These are phyloP conservation scores for Dioscorea dumetorum DNA, from an alignment of 106 monocot species.

Conservation along the genomic window DNA sequence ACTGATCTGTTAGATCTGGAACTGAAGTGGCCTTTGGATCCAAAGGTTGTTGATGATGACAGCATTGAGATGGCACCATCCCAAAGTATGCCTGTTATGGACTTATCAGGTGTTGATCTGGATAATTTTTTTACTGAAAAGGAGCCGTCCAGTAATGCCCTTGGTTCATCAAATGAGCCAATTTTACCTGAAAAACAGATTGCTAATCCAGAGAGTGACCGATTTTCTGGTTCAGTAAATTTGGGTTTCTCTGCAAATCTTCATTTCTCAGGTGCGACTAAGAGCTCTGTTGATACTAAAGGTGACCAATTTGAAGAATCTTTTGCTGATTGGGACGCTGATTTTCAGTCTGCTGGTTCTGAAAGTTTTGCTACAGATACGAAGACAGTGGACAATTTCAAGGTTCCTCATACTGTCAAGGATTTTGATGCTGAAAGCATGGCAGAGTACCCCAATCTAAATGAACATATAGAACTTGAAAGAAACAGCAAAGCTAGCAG, in stretches of 20 bases:
- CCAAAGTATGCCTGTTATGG: conserved; percentile 25
- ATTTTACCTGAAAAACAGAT: conserved; percentile 6
- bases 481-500: neutral
- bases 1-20: conserved; percentile 59
- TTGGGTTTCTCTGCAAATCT: conserved; percentile 25
- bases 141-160: conserved; percentile 4
- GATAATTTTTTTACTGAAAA: conserved; percentile 58
- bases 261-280: conserved; percentile 13
- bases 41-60: conserved; percentile 12
- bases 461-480: conserved; percentile 1
- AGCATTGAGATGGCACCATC: conserved; percentile 6
- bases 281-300: conserved; percentile 16
- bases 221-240: conserved; percentile 16
- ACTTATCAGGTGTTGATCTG: conserved; percentile 57
- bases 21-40: conserved; percentile 37
- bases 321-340: conserved; percentile 65
- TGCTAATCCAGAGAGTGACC: conserved; percentile 8
- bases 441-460: neutral
- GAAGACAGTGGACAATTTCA: conserved; percentile 3
- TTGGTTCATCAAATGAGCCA: conserved; percentile 6
- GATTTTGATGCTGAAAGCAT: conserved; percentile 5
- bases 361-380: conserved; percentile 8
- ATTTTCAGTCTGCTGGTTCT: conserved; percentile 49
- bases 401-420: neutral
- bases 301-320: conserved; percentile 17